These are phyloP conservation scores for Zelonia costaricensis DNA, from an alignment of 208 protist genomes.

Conservation along the genomic window DNA sequence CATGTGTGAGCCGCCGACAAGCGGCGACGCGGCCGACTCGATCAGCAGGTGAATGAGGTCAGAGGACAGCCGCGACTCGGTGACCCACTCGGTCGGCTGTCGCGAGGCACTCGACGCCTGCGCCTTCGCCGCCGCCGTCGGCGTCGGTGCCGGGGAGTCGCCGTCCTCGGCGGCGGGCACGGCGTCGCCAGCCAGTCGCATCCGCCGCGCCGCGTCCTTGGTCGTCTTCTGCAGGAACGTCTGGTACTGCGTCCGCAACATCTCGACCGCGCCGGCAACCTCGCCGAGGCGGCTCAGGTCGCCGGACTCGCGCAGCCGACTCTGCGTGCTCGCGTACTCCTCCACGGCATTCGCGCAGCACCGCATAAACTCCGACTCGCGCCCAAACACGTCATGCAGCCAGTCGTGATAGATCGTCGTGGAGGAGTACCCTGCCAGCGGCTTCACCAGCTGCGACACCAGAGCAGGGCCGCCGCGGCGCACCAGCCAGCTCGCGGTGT, in stretches of 20 bases:
- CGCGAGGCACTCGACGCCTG: too few relatives aligned
- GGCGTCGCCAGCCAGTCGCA: not conserved
- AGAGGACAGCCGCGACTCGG: constrained; percentile 16
- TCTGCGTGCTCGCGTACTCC: constrained; percentile 53
- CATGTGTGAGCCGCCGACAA: constrained; percentile 13
- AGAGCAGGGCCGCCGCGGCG: constrained; percentile 7
- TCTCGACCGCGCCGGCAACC: constrained; percentile 46
- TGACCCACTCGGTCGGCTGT: constrained; percentile 9
- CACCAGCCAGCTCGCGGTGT: constrained; percentile 51
- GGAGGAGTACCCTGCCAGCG: constrained; percentile 13
- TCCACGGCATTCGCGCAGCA: constrained; percentile 54
- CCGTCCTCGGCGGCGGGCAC: not conserved
- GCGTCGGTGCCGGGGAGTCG: not conserved
- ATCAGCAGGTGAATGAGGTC: constrained; percentile 27
- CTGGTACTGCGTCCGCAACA: constrained; percentile 41
- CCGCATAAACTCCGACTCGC: constrained; percentile 57
- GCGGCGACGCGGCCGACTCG: constrained; percentile 7
- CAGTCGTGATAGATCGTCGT: constrained; percentile 51
- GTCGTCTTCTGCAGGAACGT: constrained; percentile 49
- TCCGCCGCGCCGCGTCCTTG: constrained; percentile 41
- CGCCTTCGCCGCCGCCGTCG: too few relatives aligned
- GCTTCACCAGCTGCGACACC: not conserved
- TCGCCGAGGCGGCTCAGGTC: constrained; percentile 44
- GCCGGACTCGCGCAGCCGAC: constrained; percentile 35
- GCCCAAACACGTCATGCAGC: constrained; percentile 46